These are phyloP conservation scores for Pichiaceae sp. DNA, from an alignment of 1,139 yeast genomes.

Conservation along the genomic window DNA sequence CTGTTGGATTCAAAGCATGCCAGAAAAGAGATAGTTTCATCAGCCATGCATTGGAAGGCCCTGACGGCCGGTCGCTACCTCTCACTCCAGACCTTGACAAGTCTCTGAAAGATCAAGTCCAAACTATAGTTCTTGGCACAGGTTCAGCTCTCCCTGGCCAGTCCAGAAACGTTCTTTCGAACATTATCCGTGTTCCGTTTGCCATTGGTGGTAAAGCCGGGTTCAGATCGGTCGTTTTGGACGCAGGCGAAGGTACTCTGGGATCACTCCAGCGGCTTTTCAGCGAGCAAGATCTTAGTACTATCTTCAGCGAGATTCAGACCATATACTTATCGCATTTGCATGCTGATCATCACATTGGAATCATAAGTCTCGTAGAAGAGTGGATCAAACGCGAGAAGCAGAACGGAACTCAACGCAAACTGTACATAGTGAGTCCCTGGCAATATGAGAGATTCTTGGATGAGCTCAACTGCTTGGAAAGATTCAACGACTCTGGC, in stretches of 20 bases:
- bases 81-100: conserved; percentile 2
- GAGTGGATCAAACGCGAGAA: conserved; percentile 47
- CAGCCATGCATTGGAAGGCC: conserved; percentile 3
- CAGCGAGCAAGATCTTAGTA: conserved; percentile 33
- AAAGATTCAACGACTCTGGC: conserved; percentile 26
- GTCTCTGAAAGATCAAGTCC: conserved; percentile 47
- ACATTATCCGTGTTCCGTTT: conserved; percentile 60
- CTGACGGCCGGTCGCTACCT: neutral
- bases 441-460: conserved; percentile 66
- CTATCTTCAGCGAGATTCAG: conserved; percentile 48
- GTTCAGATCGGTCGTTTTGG: conserved; percentile 51
- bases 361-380: conserved; percentile 59
- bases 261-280: conserved; percentile 64
- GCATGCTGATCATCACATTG: conserved; percentile 97
- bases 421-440: conserved; percentile 57
- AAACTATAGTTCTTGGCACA: conserved; percentile 78
- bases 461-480: conserved; percentile 56
- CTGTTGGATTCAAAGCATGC: conserved; percentile 6
- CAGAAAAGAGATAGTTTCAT: conserved; percentile 7
- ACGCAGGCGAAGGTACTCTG: conserved; percentile 90
- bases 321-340: conserved; percentile 76
- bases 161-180: conserved; percentile 77
- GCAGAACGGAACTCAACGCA: conserved; percentile 13
- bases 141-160: conserved; percentile 90
- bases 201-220: conserved; percentile 18